Evolutionary conservation across 768 basidiomycete species (phyloP), one percentile per base, ranked within the genome.

Genomic region (Cantharellus anzutake): DNA sequence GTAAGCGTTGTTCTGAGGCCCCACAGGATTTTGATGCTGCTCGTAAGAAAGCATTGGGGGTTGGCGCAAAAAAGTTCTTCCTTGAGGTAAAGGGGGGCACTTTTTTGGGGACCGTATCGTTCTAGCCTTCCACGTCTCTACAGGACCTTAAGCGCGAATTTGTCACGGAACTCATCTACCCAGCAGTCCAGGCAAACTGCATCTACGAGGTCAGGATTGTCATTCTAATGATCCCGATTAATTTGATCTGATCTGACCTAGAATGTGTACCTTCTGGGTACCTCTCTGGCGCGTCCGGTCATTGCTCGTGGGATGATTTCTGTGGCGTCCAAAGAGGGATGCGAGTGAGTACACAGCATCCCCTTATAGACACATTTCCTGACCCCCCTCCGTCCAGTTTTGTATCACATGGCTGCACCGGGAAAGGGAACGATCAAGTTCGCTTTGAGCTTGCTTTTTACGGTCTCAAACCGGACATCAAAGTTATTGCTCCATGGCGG

Each of bases 381-480:
- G 20, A 29, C 20, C 20, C 20, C 20, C 20, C 20, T 59, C 59
- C 34, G 5, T 5, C n/a, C 55, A 94, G 92, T 71, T 99, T 79
- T 69, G 94, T 98, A 63, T 82, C 94, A 35, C 96, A 98, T 72
- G 96, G 96, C 35, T 99, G 96, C 78, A 99, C 96, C 57, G 96
- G 96, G 58, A 99, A 99, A 76, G 96, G 96, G 58, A 99, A 99
- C 71, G 96, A 99, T 71, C 96, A 99, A 73, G 96, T 99, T 66
- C 89, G 96, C 62, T 99, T 98, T 71, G 96, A 99, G 69, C 83
- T 98, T 60, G 92, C 96, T 0, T 99, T 99, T 76, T 99, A 98
- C 72, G 96, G 91, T 60, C 80, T 99, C 63, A 92, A 96, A 71
- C 93, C 96, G 51, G 87, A 92, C 66, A 97, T 99, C 80, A 97